Conservation (phyloP, 805 yeast species). For the Zygoascus tannicola region DNA sequence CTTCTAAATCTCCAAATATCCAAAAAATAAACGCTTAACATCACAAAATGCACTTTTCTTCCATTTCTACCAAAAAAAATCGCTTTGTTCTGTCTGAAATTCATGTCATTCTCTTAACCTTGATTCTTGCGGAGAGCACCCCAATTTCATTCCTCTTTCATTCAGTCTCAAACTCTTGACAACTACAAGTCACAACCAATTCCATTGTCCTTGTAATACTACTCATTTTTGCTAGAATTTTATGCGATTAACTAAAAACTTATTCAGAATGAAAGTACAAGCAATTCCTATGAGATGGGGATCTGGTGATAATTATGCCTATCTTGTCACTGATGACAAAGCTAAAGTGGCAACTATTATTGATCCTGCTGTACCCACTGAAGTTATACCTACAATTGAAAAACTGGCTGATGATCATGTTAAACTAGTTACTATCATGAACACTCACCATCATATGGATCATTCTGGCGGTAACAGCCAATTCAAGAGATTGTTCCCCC, state of each 20-base stretch:
- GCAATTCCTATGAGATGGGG: slow-evolving; percentile 94
- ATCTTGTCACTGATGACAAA: slow-evolving; percentile 59
- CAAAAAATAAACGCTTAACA: no score
- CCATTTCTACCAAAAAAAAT: no score
- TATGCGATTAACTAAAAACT: neutral
- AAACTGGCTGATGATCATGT: slow-evolving; percentile 28
- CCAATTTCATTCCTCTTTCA: no score
- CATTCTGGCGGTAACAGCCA: slow-evolving; percentile 79
- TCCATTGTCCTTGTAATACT: no score
- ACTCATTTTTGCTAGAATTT: no score
- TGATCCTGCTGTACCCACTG: slow-evolving; percentile 87
- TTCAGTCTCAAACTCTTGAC: no score
- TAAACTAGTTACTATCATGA: slow-evolving; percentile 67
- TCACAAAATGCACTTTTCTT: no score
- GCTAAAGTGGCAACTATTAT: slow-evolving; percentile 69
- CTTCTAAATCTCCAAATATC: no score
- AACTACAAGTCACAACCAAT: no score
- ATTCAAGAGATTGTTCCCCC: slow-evolving; percentile 30
- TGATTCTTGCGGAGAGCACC: no score
- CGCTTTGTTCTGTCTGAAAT: no score
- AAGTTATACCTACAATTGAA: slow-evolving; percentile 22
- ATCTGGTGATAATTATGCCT: slow-evolving; percentile 82
- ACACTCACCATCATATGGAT: slow-evolving; percentile 95
- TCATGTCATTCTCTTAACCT: no score
- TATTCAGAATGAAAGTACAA: slow-evolving; percentile 62